Evolutionary conservation across 176 grass and related monocot species (phyloP), one percentile per base, ranked within the genome.

Genomic region (Panicum miliaceum): DNA sequence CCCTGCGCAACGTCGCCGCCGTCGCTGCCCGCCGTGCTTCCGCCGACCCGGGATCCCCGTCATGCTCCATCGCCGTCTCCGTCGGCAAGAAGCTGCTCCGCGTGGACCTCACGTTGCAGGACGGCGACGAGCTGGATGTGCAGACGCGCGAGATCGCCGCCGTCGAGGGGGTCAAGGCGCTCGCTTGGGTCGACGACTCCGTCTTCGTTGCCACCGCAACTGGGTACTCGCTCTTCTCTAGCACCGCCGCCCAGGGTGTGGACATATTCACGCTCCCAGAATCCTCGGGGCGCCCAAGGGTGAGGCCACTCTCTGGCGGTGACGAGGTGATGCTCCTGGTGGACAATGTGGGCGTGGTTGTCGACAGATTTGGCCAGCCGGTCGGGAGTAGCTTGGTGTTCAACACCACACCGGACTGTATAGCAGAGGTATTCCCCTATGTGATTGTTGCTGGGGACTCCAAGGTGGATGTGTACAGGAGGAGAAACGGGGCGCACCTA

Each of bases 381-480:
- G 82, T 83, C 12, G 87, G 91, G 37, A 92, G 92, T 66, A 98
- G 93, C 82, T 90, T 95, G 76, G 87, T 98, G 41, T 98, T 98
- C 56, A 92, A 83, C 78, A 90, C 61, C 58, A 51, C 36, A 47
- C 96, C 96, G 0, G 64, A 93, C 22, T 92, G 84, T 51, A 88
- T 98, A 77, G 84, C 73, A 1, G 90, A 95, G 80, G 68, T 98
- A 68, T 89, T 51, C 35, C 90, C 91, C 0, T 98, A 98, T 58
- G 60, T 98, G 72, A 78, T 98, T 67, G 87, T 95, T 73, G 65
- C 87, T 53, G 89, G 89, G 26, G 78, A 90, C 41, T 82, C 57
- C 23, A 93, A 80, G 87, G 74, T 98, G 35, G 96, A 98, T 67
- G 86, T 95, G 11, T 93, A 93, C 80, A 90, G 96, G 81, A 91